These are phyloP conservation scores for Ophiocordyceps camponoti-saundersi DNA, from an alignment of 2,329 filamentous ascomycete genomes.

Conservation along the genomic window DNA sequence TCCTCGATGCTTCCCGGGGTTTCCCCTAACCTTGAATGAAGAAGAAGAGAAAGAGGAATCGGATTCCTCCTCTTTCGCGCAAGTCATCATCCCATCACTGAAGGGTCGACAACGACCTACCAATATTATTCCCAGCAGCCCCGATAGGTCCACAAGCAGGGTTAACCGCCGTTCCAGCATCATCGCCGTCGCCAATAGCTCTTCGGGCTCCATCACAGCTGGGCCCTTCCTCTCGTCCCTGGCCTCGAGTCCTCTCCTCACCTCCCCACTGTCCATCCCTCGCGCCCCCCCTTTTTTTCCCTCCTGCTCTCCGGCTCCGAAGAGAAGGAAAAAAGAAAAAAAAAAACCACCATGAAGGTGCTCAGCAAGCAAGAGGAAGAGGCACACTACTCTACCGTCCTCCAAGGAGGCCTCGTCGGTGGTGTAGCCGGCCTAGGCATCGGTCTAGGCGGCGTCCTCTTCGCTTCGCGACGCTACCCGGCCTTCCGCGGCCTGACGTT, in stretches of 20 bases:
- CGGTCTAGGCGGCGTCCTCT: slow-evolving; percentile 51
- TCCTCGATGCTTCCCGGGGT: background rate
- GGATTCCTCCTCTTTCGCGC: no score
- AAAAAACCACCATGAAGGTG: slow-evolving; percentile 62
- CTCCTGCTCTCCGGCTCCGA: background rate
- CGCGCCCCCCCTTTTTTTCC: background rate
- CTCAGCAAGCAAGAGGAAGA: slow-evolving; percentile 85
- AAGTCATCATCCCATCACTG: no score
- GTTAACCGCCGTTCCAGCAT: no score
- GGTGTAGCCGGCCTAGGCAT: slow-evolving; percentile 48
- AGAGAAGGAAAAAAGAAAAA: background rate
- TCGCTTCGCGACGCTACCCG: slow-evolving; percentile 53
- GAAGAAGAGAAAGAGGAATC: no score
- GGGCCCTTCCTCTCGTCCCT: background rate
- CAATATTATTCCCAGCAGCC: no score
- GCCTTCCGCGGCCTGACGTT: slow-evolving; percentile 69
- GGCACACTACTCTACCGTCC: slow-evolving; percentile 65
- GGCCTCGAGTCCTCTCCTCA: background rate
- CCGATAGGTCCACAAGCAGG: no score
- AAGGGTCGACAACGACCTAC: no score
- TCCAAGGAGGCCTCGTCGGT: slow-evolving; percentile 65
- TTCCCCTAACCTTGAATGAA: background rate
- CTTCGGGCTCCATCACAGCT: no score
- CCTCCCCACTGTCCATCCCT: background rate
- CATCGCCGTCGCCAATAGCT: no score